Base-by-base conservation (phyloP, 345 rosid species). In the Camelina laxa region DNA sequence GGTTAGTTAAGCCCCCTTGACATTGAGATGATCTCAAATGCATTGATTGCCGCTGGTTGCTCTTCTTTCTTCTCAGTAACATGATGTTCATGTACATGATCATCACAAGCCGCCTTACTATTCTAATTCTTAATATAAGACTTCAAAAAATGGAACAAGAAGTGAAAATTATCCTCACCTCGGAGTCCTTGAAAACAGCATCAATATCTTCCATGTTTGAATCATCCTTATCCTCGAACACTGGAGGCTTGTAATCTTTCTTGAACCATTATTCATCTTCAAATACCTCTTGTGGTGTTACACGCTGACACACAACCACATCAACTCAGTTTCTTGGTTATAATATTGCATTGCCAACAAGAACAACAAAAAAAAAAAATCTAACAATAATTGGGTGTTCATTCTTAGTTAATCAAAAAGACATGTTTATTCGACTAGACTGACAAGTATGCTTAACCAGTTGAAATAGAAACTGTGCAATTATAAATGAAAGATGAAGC, bases 241-340 rank as follows among this genome's bases (percentile, higher is more conserved):
- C 84, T 4, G 99, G 90, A 38, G 91, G 87, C 82, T 88, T 87
- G 65, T 90, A 92, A 81, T 62, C 89, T 85, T 86, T 90, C 78
- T 88, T 90, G 74, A 95, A 95, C 99, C 99, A 95, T n/a, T n/a
- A n/a, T 75, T 82, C 87, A 80, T 92, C 88, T 81, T 86, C 89
- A 65, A 95, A 82, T 44, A 92, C 85, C 82, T 95, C 97, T 2
- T 91, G 87, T 38, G 88, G 72, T 7, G 92, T 87, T 55, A 95
- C 83, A 38, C 99, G 97, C 99, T 95, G 92, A 67, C 41, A 77
- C 44, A 78, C 65, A 21, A 70, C 58, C 58, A 70, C 2, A 3
- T 24, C 9, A 70, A 13, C 60, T 70, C 59, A 47, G 53, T 47
- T 45, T 63, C 67, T 4, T 19, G 4, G 3, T 13, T 17, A 51